Evolutionary conservation across 2,329 filamentous ascomycete species (phyloP).

Genomic region (Alternaria infectoria): DNA sequence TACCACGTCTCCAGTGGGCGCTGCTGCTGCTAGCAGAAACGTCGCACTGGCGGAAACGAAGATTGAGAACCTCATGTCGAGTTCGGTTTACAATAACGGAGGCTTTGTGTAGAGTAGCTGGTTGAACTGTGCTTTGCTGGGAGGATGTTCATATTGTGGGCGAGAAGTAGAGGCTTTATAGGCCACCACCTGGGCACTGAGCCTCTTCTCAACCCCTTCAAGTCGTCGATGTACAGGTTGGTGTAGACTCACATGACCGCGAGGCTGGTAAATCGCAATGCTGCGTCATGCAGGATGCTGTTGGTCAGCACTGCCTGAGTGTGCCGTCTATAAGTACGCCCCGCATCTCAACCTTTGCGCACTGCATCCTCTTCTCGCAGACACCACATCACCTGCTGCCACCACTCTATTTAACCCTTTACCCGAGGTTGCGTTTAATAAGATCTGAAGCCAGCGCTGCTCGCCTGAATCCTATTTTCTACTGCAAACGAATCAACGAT

Average conservation of each 20-base stretch:
- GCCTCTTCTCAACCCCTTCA: background rate
- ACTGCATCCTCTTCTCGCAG: background rate
- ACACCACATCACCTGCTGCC: background rate
- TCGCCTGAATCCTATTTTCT: background rate
- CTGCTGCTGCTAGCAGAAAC: background rate
- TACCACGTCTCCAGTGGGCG: background rate
- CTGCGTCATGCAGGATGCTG: background rate
- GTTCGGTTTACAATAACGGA: fast-evolving
- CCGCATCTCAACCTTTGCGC: background rate
- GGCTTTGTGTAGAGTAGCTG: too few relatives aligned
- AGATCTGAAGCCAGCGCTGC: background rate
- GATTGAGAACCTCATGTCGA: background rate
- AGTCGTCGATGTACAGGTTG: background rate
- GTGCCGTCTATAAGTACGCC: background rate
- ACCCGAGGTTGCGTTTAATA: background rate
- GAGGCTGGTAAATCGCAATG: background rate
- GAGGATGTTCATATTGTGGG: background rate
- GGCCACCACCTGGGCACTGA: background rate
- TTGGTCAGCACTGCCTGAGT: background rate
- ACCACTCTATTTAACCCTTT: background rate
- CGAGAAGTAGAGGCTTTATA: background rate
- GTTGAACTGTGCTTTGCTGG: fast-evolving
- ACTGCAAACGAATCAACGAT: background rate
- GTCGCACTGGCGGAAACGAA: background rate
- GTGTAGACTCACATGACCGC: background rate